These are phyloP conservation scores for Mesotaenium endlicherianum DNA, from an alignment of 139 green algal genomes.

Conservation along the genomic window DNA sequence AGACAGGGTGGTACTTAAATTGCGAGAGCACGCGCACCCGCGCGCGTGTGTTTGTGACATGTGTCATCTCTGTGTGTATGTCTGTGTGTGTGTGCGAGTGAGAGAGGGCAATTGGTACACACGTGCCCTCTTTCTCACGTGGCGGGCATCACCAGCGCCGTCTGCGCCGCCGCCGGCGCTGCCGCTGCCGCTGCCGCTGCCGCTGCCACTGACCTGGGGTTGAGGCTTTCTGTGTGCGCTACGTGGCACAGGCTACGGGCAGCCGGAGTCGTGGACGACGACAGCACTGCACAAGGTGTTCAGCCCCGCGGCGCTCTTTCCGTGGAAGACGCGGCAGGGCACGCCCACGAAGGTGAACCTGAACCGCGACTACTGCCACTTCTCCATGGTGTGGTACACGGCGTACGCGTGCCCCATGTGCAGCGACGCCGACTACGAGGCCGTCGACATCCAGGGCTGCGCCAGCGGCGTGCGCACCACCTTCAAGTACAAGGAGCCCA, in stretches of 20 bases:
- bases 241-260: constrained; percentile 10
- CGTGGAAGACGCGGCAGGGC: neutral
- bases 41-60: neutral
- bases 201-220: neutral
- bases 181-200: neutral
- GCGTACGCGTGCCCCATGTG: constrained; percentile 30
- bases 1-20: no score
- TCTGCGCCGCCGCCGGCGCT: neutral
- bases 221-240: constrained; percentile 9
- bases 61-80: neutral
- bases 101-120: neutral
- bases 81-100: constrained; percentile 22
- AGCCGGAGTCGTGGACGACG: constrained; percentile 27
- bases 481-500: constrained; percentile 15
- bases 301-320: neutral
- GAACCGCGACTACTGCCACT: constrained; percentile 12
- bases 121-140: neutral
- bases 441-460: constrained; percentile 2
- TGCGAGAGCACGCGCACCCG: no score
- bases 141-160: neutral
- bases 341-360: neutral
- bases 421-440: neutral
- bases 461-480: constrained; percentile 2
- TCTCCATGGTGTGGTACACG: constrained; percentile 27
- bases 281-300: neutral